phyloP scores from a whole-genome alignment of 192 early-diverging fungal genomes.

The Neocallimastix lanati region DNA sequence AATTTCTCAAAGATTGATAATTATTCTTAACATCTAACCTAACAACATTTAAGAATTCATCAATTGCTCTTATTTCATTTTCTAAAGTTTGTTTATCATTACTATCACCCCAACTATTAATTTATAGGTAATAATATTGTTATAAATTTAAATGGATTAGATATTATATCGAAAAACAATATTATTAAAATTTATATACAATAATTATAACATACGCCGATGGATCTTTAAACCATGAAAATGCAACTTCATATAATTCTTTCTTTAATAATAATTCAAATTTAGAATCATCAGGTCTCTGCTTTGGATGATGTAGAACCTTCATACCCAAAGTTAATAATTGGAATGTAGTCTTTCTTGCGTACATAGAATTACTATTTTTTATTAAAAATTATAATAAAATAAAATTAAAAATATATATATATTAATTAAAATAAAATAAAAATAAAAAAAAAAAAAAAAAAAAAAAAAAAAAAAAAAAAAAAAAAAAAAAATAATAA shows the following conservation, averaged over 20 bases:
- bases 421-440: slow-evolving; percentile 6
- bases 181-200: no score
- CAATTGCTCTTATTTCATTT: not conserved
- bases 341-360: not conserved
- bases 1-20: not conserved
- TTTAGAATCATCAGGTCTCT: not conserved
- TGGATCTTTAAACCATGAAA: not conserved
- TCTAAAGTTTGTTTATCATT: not conserved
- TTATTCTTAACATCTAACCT: not conserved
- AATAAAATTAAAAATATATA: not conserved
- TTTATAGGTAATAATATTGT: no score
- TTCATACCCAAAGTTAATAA: not conserved
- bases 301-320: not conserved
- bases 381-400: no score
- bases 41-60: not conserved
- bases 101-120: not conserved
- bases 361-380: slow-evolving; percentile 40
- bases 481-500: no score
- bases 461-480: no score
- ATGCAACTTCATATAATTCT: not conserved
- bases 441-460: not conserved
- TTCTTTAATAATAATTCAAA: not conserved
- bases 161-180: no score
- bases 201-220: not conserved
- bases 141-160: no score